These are phyloP conservation scores for Neurospora cerealis DNA, from an alignment of 495 filamentous ascomycete species.

Conservation along the genomic window DNA sequence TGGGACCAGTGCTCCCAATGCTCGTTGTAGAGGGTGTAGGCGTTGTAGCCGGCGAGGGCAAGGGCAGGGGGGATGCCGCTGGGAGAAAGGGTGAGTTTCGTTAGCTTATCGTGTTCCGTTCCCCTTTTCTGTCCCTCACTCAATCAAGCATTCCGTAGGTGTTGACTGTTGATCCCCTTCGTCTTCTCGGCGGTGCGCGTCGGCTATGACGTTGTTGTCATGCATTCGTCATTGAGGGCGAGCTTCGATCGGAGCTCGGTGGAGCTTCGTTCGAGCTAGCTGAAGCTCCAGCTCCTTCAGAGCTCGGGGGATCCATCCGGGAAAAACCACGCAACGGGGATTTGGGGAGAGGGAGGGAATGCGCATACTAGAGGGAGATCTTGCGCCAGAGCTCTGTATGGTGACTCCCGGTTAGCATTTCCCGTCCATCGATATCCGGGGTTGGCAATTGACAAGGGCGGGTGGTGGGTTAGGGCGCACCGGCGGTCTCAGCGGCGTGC, in stretches of 20 bases:
- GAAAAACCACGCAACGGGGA: conserved; percentile 20
- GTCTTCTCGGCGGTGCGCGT: neutral
- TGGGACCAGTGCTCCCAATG: conserved; percentile 94
- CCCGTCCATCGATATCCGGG: neutral
- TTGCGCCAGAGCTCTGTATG: conserved; percentile 81
- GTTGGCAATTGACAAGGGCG: neutral
- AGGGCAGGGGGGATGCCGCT: conserved; percentile 63
- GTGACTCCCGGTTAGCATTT: conserved; percentile 3
- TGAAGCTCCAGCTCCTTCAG: neutral
- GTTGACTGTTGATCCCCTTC: neutral
- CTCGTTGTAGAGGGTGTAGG: conserved; percentile 82
- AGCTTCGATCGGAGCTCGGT: neutral
- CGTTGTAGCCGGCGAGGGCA: conserved; percentile 61
- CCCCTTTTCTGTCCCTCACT: neutral
- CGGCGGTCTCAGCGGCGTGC: conserved; percentile 69
- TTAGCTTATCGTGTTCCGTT: conserved; percentile 4
- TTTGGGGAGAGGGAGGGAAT: neutral
- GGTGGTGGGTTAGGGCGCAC: conserved; percentile 38
- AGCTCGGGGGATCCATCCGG: neutral
- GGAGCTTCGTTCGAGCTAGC: neutral
- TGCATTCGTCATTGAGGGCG: neutral
- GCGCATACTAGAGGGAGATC: conserved; percentile 77
- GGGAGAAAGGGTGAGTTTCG: conserved; percentile 9
- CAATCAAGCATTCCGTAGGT: neutral
- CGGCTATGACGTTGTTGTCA: neutral